phyloP scores from a whole-genome alignment of 768 basidiomycete genomes.

The Royoungia palumana region DNA sequence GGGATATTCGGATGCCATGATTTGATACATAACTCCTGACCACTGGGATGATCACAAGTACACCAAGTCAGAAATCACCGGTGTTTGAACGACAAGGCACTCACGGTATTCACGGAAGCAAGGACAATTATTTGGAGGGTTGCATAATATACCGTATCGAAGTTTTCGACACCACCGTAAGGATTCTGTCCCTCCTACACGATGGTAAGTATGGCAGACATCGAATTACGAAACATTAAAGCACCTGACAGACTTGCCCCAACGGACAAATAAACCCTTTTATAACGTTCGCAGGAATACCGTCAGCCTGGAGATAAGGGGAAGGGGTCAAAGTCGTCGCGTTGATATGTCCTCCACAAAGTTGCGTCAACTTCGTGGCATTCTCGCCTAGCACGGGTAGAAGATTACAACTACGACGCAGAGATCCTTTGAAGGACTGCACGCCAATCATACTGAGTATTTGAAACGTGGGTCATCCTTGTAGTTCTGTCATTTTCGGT shows the following conservation, averaged over 20 bases:
- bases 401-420: conserved; percentile 62
- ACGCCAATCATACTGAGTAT: conserved; percentile 59
- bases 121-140: conserved; percentile 83
- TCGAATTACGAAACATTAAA: conserved; percentile 9
- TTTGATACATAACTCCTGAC: conserved; percentile 79
- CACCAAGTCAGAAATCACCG: too few relatives aligned
- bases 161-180: conserved; percentile 61
- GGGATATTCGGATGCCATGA: conserved; percentile 89
- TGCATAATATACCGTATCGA: conserved; percentile 84
- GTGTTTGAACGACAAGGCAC: conserved; percentile 23
- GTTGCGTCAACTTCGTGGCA: conserved; percentile 34
- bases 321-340: conserved; percentile 44
- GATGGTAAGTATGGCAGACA: background rate
- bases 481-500: background rate
- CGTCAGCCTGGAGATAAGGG: conserved; percentile 41
- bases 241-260: conserved; percentile 78
- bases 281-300: conserved; percentile 34
- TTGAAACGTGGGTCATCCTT: background rate
- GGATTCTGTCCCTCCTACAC: conserved; percentile 67
- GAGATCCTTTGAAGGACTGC: conserved; percentile 87
- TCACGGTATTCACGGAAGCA: conserved; percentile 72
- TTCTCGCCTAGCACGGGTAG: conserved; percentile 52
- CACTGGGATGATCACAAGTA: conserved; percentile 43
- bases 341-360: conserved; percentile 63
- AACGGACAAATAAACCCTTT: conserved; percentile 92